These are phyloP conservation scores for Russula ochroleuca DNA, from an alignment of 768 basidiomycete species.

Conservation along the genomic window DNA sequence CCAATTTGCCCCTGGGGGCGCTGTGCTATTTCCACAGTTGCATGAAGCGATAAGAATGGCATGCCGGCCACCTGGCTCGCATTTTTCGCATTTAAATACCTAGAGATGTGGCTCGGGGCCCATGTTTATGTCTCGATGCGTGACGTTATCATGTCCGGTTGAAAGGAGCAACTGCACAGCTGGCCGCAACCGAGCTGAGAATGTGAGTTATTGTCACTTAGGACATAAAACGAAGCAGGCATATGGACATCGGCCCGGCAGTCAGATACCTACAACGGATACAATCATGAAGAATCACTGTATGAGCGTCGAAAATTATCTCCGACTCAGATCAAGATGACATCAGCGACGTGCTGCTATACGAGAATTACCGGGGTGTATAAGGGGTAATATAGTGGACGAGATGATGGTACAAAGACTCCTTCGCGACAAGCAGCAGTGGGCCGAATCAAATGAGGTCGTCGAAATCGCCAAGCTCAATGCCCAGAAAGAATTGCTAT, in stretches of 20 bases:
- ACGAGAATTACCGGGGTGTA: not conserved
- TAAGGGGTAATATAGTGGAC: slow-evolving; percentile 6
- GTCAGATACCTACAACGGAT: not conserved
- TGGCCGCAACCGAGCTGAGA: not conserved
- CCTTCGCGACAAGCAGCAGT: not conserved
- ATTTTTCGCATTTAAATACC: not conserved
- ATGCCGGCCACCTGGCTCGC: slow-evolving; percentile 2
- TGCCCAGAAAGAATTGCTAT: slow-evolving; percentile 50
- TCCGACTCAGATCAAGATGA: not conserved
- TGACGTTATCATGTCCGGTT: not conserved
- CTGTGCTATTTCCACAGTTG: slow-evolving; percentile 2
- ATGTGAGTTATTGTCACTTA: not conserved
- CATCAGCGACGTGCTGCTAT: not conserved
- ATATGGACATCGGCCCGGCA: not conserved
- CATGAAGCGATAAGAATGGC: not conserved
- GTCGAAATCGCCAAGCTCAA: slow-evolving; percentile 58
- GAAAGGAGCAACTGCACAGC: not conserved
- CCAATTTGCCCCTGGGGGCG: slow-evolving; percentile 8
- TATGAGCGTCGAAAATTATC: not conserved
- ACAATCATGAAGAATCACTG: not conserved
- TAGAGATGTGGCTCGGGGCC: not conserved
- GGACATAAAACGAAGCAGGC: not conserved
- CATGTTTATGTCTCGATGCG: not conserved
- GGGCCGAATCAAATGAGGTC: slow-evolving; percentile 19
- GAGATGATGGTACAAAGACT: not conserved